Evolutionary conservation across 192 early-diverging fungal species (phyloP).

Genomic region (Anaeromyces robustus): DNA sequence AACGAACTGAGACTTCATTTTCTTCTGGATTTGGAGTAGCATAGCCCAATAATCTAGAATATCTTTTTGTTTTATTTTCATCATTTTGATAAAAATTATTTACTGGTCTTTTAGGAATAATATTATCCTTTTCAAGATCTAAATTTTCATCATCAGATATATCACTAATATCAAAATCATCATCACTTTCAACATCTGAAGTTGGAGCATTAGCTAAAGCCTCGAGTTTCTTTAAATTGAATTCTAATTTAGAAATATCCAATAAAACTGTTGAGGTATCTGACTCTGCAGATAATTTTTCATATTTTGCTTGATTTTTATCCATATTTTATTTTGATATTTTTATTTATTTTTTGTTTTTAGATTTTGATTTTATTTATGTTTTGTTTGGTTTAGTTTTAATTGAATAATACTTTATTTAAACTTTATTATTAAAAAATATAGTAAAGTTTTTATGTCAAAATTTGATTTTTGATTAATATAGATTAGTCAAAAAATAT

Average conservation of each 20-base stretch:
- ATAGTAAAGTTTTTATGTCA: too few species aligned
- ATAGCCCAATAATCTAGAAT: background rate
- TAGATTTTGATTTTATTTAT: too few species aligned
- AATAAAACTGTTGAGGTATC: background rate
- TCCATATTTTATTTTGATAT: background rate
- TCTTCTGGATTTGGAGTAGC: background rate
- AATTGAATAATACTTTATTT: too few species aligned
- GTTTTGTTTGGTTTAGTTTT: too few species aligned
- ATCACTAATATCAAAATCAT: background rate
- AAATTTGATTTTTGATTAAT: too few species aligned
- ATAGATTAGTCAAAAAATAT: too few species aligned
- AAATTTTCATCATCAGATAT: background rate
- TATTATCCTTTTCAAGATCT: background rate
- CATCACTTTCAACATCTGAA: background rate
- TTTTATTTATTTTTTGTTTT: background rate
- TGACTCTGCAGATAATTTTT: background rate
- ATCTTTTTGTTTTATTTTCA: background rate
- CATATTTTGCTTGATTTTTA: background rate
- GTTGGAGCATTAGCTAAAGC: background rate
- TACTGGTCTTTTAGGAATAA: background rate
- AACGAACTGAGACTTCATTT: background rate
- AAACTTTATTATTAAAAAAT: too few species aligned
- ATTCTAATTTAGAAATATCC: background rate
- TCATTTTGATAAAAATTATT: background rate
- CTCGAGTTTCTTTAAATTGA: background rate